These are phyloP conservation scores for Vaccinium vitisidaea DNA, from an alignment of 148 eudicot species.

Conservation along the genomic window DNA sequence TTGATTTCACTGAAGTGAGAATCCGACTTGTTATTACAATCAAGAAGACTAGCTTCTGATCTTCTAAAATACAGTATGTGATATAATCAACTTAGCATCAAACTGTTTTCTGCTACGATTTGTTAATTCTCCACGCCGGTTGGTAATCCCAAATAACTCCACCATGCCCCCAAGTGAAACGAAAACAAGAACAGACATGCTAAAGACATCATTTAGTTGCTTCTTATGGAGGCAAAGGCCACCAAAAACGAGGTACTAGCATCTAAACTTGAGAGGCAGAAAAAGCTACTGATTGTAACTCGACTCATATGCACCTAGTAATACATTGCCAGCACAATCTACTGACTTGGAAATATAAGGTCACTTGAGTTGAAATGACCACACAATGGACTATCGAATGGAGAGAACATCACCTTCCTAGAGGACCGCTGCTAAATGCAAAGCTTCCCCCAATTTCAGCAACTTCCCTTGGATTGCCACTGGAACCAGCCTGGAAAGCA, in stretches of 20 bases:
- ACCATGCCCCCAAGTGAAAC: background rate
- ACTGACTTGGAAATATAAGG: background rate
- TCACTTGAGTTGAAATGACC: background rate
- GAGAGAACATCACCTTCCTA: conserved; percentile 31
- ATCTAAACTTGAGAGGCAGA: background rate
- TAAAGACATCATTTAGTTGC: background rate
- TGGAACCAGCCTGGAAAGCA: conserved; percentile 34
- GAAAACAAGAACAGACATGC: background rate
- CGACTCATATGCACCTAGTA: background rate
- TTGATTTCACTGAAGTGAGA: background rate
- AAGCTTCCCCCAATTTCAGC: conserved; percentile 33
- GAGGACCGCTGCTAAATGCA: conserved; percentile 18
- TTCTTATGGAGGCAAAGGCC: background rate
- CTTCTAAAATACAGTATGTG: background rate
- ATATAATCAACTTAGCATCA: background rate
- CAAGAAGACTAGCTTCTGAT: background rate
- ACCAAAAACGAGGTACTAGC: conserved; percentile 1
- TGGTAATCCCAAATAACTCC: background rate
- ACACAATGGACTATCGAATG: conserved; percentile 8
- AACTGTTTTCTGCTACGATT: background rate
- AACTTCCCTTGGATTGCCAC: conserved; percentile 34
- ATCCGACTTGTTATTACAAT: background rate
- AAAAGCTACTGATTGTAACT: background rate
- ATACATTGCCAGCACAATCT: background rate
- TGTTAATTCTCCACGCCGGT: background rate